Evolutionary conservation across 805 yeast species (phyloP).

Genomic region (Candida caryicola): DNA sequence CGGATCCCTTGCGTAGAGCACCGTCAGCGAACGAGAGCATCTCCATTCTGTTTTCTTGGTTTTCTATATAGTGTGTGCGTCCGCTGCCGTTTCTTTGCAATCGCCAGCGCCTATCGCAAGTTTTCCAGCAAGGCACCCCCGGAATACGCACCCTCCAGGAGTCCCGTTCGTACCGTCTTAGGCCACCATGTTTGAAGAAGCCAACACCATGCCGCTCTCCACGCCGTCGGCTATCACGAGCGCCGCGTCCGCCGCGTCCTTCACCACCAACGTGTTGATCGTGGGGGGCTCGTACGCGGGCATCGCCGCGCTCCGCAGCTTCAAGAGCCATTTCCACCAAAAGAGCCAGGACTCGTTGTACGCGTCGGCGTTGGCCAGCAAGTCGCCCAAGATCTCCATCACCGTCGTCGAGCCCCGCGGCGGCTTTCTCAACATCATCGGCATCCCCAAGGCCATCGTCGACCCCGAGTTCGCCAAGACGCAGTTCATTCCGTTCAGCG

Average conservation of each 20-base stretch:
- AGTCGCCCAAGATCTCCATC: slow-evolving; percentile 20
- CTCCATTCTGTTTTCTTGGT: too few relatives aligned
- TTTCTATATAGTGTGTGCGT: too few relatives aligned
- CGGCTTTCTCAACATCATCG: slow-evolving; percentile 39
- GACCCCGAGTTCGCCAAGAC: slow-evolving; percentile 37
- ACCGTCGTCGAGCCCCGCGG: slow-evolving; percentile 40
- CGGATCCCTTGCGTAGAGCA: too few relatives aligned
- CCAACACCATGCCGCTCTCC: slow-evolving; percentile 3
- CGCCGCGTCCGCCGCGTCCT: slow-evolving; percentile 4
- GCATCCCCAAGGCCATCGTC: slow-evolving; percentile 40
- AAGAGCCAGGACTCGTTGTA: slow-evolving; percentile 10
- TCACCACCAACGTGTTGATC: slow-evolving; percentile 34
- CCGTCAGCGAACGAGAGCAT: too few relatives aligned
- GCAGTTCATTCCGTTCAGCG: slow-evolving; percentile 32
- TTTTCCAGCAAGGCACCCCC: too few relatives aligned
- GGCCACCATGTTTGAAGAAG: not conserved
- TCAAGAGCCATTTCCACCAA: slow-evolving; percentile 24
- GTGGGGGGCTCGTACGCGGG: slow-evolving; percentile 46
- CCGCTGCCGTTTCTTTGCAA: too few relatives aligned
- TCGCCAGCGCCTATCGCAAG: too few relatives aligned
- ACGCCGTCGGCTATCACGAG: not conserved
- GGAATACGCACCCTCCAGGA: too few relatives aligned
- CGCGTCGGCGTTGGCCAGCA: slow-evolving; percentile 4
- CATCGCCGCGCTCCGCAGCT: slow-evolving; percentile 30
- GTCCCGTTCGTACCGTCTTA: too few relatives aligned